These are phyloP conservation scores for Turritis glabra DNA, from an alignment of 345 rosid species.

Conservation along the genomic window DNA sequence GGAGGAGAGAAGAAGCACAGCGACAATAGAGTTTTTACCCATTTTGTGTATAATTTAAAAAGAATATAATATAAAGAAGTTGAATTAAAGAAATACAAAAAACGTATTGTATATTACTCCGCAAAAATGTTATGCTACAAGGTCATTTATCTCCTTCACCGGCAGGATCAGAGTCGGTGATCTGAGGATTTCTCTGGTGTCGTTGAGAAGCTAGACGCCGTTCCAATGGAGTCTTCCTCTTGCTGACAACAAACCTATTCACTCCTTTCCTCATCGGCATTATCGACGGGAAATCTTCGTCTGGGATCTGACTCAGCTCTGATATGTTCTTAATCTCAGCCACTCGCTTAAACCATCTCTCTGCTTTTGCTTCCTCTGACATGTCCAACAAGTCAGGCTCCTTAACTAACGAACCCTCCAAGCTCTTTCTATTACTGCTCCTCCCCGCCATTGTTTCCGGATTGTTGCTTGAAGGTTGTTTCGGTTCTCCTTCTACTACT, in stretches of 20 bases:
- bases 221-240: constrained; percentile 87
- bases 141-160: constrained; percentile 27
- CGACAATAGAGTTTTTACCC: not conserved
- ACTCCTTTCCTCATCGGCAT: constrained; percentile 99
- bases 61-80: not conserved
- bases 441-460: constrained; percentile 7
- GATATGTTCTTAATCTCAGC: constrained; percentile 95
- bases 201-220: constrained; percentile 87
- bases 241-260: constrained; percentile 95
- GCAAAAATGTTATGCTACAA: constrained; percentile 24
- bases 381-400: constrained; percentile 88
- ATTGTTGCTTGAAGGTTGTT: constrained; percentile 23
- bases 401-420: constrained; percentile 89
- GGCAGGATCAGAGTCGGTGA: constrained; percentile 48
- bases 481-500: constrained; percentile 34
- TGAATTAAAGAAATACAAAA: not conserved
- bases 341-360: constrained; percentile 90
- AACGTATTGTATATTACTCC: not conserved
- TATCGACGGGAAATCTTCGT: constrained; percentile 96
- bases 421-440: constrained; percentile 57
- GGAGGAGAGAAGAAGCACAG: constrained; percentile 66
- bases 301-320: constrained; percentile 96
- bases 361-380: constrained; percentile 99
- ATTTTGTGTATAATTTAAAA: not conserved
- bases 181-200: constrained; percentile 63